Conservation (phyloP, 2,329 filamentous ascomycete genomes). For the Colletotrichum sojae region DNA sequence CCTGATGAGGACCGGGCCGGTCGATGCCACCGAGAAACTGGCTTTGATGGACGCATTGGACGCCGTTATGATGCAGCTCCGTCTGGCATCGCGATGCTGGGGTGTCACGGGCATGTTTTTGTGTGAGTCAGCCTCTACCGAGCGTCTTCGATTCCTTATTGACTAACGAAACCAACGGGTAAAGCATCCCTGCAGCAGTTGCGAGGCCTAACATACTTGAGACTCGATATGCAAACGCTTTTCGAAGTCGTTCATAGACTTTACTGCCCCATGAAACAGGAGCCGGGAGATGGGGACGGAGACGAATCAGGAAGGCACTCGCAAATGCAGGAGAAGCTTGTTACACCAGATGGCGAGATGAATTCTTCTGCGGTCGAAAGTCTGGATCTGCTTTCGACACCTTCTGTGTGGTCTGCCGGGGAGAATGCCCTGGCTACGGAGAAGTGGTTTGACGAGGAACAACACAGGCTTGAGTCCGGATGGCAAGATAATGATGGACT, state of each 20-base stretch:
- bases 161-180: too few species aligned
- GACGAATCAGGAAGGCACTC: neutral
- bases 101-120: neutral
- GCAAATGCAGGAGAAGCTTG: neutral
- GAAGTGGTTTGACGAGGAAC: neutral
- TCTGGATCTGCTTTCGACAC: neutral
- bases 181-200: neutral
- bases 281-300: neutral
- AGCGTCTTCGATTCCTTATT: neutral
- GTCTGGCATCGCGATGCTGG: neutral
- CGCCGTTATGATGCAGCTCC: constrained; percentile 1
- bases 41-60: constrained; percentile 5
- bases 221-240: constrained; percentile 5
- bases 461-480: neutral
- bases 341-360: neutral
- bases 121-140: neutral
- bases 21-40: constrained; percentile 11
- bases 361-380: neutral
- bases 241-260: neutral
- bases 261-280: constrained; percentile 1
- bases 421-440: neutral
- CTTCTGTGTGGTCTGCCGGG: neutral
- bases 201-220: constrained; percentile 10
- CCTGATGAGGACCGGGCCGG: constrained; percentile 1
- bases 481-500: neutral